Percentiles rank a stretch among this genome's conserved stretches.
Evolutionary conservation across 495 filamentous ascomycete species (phyloP).

Genomic region (Lasiosphaeria hispida): DNA sequence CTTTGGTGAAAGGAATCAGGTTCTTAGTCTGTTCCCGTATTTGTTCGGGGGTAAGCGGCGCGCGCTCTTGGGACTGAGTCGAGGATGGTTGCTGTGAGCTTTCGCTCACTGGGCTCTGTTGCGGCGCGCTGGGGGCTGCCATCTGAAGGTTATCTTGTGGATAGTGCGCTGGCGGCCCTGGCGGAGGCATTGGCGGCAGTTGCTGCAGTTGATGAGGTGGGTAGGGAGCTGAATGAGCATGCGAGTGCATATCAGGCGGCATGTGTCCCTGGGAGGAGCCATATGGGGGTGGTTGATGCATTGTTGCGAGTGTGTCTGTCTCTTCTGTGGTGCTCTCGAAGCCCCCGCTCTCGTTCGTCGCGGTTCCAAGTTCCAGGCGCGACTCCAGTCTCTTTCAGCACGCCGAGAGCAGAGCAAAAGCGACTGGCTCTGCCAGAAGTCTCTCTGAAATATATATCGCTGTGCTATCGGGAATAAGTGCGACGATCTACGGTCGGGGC

Average conservation of each 20-base stretch:
- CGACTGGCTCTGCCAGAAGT: not conserved
- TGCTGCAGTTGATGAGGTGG: slow-evolving; percentile 27
- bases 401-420: not conserved
- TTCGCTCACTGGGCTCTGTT: slow-evolving; percentile 17
- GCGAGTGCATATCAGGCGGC: slow-evolving; percentile 1
- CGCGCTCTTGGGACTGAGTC: slow-evolving; percentile 20
- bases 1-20: slow-evolving; percentile 29
- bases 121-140: slow-evolving; percentile 20
- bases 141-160: slow-evolving; percentile 23
- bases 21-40: slow-evolving; percentile 27
- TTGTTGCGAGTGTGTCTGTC: not conserved
- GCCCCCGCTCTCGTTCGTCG: not conserved
- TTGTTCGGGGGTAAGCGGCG: slow-evolving; percentile 29
- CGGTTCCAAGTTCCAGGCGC: not conserved
- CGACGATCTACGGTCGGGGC: not conserved
- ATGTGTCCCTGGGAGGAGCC: slow-evolving; percentile 10
- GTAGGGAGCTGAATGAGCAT: slow-evolving; percentile 25
- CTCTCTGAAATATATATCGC: not conserved
- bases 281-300: slow-evolving; percentile 14
- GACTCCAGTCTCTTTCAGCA: not conserved
- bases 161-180: slow-evolving; percentile 19
- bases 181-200: slow-evolving; percentile 31
- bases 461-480: not conserved
- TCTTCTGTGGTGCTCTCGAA: not conserved
- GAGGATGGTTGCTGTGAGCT: slow-evolving; percentile 15